Percentiles rank a stretch among this genome's conserved stretches.
Evolutionary conservation across 129 eudicot species (phyloP).

Genomic region (Tagetes patula): DNA sequence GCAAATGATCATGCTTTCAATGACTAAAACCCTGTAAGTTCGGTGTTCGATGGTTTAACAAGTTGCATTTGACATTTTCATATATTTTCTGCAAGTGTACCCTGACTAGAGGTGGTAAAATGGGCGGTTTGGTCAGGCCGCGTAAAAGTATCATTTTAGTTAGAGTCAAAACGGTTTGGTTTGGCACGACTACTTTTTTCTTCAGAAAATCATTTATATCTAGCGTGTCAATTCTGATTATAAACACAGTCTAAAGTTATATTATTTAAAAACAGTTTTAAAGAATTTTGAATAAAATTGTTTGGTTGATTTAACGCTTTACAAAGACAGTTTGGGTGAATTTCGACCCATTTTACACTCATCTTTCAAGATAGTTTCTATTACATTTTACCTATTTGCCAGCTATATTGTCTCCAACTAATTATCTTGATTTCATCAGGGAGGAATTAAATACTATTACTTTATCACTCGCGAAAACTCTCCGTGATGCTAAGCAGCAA

Average conservation of each 20-base stretch:
- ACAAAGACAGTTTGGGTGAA: not conserved
- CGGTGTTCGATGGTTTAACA: not conserved
- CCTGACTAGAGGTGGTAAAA: not conserved
- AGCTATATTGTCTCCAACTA: not conserved
- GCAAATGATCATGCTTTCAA: conserved; percentile 50
- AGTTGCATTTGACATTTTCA: conserved; percentile 1
- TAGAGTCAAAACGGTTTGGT: not conserved
- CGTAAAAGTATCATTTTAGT: not conserved
- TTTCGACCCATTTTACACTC: not conserved
- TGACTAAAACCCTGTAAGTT: conserved; percentile 65
- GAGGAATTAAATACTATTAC: conserved; percentile 58
- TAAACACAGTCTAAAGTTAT: not conserved
- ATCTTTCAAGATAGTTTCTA: not conserved
- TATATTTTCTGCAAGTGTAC: not conserved
- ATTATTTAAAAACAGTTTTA: not conserved
- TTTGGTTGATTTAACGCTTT: not conserved
- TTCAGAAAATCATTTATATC: not conserved
- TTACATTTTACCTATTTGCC: not conserved
- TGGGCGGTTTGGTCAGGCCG: not conserved
- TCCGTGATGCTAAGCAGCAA: conserved; percentile 70
- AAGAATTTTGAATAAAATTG: not conserved
- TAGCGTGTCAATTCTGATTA: not conserved
- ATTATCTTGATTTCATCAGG: conserved; percentile 41
- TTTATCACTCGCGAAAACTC: conserved; percentile 53
- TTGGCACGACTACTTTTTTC: not conserved